Evolutionary conservation across 495 filamentous ascomycete genomes (phyloP).

Genomic region (Filosporella fistucella): DNA sequence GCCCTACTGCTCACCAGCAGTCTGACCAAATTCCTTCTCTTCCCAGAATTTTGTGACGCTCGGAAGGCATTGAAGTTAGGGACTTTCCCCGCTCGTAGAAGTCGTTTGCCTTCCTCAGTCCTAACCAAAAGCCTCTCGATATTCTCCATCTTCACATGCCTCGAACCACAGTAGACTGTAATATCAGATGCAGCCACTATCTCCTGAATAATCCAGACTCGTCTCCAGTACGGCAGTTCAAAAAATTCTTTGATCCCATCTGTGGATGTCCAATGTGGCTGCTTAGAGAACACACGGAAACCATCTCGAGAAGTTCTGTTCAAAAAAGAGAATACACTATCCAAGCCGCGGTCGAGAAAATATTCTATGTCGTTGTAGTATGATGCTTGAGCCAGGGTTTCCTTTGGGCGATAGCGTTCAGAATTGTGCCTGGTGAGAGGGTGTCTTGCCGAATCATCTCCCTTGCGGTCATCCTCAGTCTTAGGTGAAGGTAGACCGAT

Average conservation of each 20-base stretch:
- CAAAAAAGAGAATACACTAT: too few relatives aligned
- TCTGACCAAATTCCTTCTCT: neutral
- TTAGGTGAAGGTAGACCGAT: too few relatives aligned
- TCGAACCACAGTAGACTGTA: neutral
- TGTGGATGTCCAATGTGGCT: too few relatives aligned
- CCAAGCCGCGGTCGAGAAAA: too few relatives aligned
- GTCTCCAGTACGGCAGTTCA: neutral
- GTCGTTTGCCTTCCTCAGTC: neutral
- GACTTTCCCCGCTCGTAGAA: neutral
- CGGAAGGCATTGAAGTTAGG: neutral
- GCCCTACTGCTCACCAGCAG: neutral
- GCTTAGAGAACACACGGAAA: too few relatives aligned
- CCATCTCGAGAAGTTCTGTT: too few relatives aligned
- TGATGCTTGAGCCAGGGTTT: too few relatives aligned
- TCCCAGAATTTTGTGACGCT: neutral
- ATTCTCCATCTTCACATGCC: neutral
- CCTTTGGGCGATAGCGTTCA: too few relatives aligned
- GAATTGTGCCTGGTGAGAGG: too few relatives aligned
- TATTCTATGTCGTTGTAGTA: too few relatives aligned
- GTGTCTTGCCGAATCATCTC: too few relatives aligned
- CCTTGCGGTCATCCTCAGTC: too few relatives aligned
- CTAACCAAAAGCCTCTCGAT: neutral
- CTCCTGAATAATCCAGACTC: constrained; percentile 1
- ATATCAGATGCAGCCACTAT: neutral
- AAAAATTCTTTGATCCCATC: neutral